A percentile compares a stretch with the other conserved stretches of the same genome.
Evolutionary conservation across 768 basidiomycete genomes (phyloP).

Genomic region (Russula foetens): DNA sequence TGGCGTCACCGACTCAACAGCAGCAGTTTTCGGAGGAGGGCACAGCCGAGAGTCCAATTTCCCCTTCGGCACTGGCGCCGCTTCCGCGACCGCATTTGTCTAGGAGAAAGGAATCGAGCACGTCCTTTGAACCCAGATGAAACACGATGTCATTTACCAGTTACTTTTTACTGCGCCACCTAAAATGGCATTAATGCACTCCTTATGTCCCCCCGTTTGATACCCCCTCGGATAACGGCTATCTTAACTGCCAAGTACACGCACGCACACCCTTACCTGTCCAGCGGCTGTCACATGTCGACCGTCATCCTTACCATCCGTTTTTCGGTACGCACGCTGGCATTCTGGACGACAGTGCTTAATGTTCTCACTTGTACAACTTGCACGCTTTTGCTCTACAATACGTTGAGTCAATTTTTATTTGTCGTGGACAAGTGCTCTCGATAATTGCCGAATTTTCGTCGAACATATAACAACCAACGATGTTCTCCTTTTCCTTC

Average conservation of each 20-base stretch:
- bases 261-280: neutral
- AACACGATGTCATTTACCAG: neutral
- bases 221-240: slow-evolving; percentile 3
- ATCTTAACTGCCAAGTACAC: neutral
- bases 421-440: neutral
- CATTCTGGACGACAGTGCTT: neutral
- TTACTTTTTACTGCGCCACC: neutral
- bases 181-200: neutral
- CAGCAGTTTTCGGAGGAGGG: neutral
- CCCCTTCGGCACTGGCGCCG: slow-evolving; percentile 1
- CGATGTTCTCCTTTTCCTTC: no score
- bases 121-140: slow-evolving; percentile 10
- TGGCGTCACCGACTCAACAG: neutral
- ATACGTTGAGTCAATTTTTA: neutral
- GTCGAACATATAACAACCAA: no score
- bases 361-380: neutral
- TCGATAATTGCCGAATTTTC: neutral
- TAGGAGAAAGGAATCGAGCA: slow-evolving; percentile 1
- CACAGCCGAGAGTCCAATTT: neutral
- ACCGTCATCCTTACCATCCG: neutral
- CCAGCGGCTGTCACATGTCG: neutral
- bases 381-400: neutral
- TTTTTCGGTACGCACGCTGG: neutral
- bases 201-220: neutral
- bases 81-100: slow-evolving; percentile 3